A percentile compares a stretch with the other conserved stretches of the same genome.
These are phyloP conservation scores for Saturnispora ahearnii DNA, from an alignment of 805 yeast genomes.

Conservation along the genomic window DNA sequence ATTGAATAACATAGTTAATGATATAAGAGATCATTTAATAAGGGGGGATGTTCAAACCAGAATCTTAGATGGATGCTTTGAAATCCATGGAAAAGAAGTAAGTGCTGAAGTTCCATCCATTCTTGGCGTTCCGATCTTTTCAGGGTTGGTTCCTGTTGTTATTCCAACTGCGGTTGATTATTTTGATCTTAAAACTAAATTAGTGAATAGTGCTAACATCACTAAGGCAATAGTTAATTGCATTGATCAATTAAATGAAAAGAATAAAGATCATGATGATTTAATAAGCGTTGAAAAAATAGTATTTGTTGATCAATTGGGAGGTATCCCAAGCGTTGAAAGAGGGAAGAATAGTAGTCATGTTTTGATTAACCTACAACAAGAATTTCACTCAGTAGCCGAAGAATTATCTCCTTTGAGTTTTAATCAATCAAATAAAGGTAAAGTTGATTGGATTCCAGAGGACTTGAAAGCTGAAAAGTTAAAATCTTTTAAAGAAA, in stretches of 20 bases:
- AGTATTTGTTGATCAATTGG: constrained; percentile 67
- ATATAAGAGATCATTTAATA: background rate
- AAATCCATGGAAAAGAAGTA: constrained; percentile 17
- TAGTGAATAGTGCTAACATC: constrained; percentile 33
- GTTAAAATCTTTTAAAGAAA: constrained; percentile 54
- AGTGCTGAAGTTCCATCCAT: constrained; percentile 29
- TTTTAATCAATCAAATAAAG: constrained; percentile 6
- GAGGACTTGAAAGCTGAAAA: constrained; percentile 13
- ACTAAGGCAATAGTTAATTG: constrained; percentile 32
- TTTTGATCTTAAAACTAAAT: constrained; percentile 22
- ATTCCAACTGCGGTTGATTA: constrained; percentile 46
- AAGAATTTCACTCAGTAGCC: constrained; percentile 62
- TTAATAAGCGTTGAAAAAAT: constrained; percentile 67
- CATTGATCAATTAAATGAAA: constrained; percentile 22
- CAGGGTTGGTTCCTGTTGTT: constrained; percentile 48
- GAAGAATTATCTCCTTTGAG: constrained; percentile 40
- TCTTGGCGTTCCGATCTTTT: constrained; percentile 34
- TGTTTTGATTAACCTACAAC: constrained; percentile 75
- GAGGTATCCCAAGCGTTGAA: constrained; percentile 88
- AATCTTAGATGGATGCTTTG: constrained; percentile 32
- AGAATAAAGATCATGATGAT: constrained; percentile 19
- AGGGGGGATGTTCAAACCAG: constrained; percentile 1
- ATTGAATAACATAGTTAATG: constrained; percentile 13
- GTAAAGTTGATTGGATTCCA: constrained; percentile 3
- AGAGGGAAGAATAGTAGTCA: constrained; percentile 67